These are phyloP conservation scores for Trichomonas gallinae DNA, from an alignment of 208 protist species.

Conservation along the genomic window DNA sequence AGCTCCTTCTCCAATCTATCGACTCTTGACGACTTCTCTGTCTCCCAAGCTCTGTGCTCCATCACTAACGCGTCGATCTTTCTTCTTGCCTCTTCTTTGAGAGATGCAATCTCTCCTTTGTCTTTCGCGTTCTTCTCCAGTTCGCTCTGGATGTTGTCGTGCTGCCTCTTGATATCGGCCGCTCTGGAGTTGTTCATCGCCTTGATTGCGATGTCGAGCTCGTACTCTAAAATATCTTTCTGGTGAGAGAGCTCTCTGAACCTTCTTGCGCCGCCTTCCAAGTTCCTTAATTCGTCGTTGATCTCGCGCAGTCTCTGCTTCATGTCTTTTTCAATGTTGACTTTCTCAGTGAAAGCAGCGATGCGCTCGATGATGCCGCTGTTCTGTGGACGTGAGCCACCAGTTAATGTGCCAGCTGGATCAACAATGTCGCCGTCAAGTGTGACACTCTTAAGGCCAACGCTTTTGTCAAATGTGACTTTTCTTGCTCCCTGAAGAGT, in stretches of 20 bases:
- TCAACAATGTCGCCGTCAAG: slow-evolving; percentile 91
- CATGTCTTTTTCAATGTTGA: not conserved
- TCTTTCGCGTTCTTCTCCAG: not conserved
- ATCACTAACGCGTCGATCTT: not conserved
- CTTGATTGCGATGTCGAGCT: not conserved
- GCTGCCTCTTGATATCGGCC: not conserved
- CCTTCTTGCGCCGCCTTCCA: not conserved
- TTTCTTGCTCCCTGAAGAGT: slow-evolving; percentile 30
- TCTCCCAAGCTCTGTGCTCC: not conserved
- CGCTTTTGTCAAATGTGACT: slow-evolving; percentile 45
- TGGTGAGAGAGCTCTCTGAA: not conserved
- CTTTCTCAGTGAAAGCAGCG: not conserved
- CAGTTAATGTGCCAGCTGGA: slow-evolving; percentile 83
- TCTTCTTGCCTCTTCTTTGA: not conserved
- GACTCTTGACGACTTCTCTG: not conserved
- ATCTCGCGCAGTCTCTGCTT: not conserved
- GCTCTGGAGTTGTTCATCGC: not conserved
- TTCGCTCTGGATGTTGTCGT: not conserved
- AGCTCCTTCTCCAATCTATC: not conserved
- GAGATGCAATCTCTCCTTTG: not conserved
- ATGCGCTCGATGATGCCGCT: not conserved
- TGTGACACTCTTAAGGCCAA: slow-evolving; percentile 66
- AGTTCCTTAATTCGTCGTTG: not conserved
- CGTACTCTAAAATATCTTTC: not conserved
- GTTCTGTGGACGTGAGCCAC: not conserved